phyloP scores from a whole-genome alignment of 176 grass and related monocot genomes.

The Zizania latifolia region DNA sequence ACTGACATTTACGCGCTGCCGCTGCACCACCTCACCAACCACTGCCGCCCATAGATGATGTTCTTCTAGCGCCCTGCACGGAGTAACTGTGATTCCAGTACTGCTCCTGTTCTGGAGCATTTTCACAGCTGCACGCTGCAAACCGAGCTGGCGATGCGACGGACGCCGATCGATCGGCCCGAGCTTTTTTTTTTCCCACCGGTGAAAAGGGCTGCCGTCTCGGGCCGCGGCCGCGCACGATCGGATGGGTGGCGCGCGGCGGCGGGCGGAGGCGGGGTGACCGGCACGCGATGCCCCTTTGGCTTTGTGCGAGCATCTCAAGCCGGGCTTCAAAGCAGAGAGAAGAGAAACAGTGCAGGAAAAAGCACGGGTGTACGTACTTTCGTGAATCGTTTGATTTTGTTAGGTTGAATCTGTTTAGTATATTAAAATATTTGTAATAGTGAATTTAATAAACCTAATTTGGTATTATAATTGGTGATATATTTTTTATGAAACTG shows the following conservation, averaged over 20 bases:
- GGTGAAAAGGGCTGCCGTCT: not conserved
- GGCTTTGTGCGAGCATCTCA: constrained; percentile 27
- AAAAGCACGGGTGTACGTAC: not conserved
- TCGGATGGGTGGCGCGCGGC: too few species aligned
- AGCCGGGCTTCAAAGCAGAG: constrained; percentile 8
- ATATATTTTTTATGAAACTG: too few species aligned
- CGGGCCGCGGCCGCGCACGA: not conserved
- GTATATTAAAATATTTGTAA: too few species aligned
- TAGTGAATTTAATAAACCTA: too few species aligned
- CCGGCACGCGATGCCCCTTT: constrained; percentile 26
- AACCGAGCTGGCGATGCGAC: too few species aligned
- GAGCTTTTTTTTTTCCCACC: too few species aligned
- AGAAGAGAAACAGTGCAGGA: too few species aligned
- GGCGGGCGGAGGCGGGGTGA: not conserved
- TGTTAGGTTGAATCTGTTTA: too few species aligned
- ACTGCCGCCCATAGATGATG: not conserved
- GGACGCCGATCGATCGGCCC: not conserved
- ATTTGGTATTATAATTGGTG: too few species aligned
- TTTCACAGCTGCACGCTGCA: too few species aligned
- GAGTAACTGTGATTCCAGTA: not conserved
- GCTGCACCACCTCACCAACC: not conserved
- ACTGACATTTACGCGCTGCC: not conserved
- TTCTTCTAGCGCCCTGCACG: not conserved
- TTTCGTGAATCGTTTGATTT: too few species aligned
- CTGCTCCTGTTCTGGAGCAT: too few species aligned